Evolutionary conservation across 306 rosid species (phyloP).

Genomic region (Casuarina glauca): DNA sequence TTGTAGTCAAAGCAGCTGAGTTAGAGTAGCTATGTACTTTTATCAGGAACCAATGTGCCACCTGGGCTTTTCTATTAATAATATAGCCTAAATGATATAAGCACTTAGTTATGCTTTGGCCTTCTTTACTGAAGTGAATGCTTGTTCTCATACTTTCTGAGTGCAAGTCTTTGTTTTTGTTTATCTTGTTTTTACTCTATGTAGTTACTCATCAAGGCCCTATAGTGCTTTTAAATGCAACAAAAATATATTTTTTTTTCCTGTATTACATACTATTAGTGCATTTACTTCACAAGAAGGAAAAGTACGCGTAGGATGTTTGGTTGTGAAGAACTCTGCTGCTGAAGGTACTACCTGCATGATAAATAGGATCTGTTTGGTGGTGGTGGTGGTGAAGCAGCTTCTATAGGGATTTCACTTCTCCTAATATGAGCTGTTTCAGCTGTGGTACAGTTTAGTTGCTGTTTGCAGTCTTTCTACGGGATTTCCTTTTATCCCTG

Average conservation of each 20-base stretch:
- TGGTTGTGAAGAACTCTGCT: neutral
- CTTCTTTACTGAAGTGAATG: neutral
- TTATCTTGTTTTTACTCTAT: neutral
- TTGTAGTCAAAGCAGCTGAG: constrained; percentile 23
- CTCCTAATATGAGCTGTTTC: neutral
- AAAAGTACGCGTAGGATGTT: neutral
- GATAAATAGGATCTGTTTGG: neutral
- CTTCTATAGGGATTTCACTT: neutral
- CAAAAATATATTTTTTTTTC: neutral
- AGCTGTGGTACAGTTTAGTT: neutral
- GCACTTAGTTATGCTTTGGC: neutral
- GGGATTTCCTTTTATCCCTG: neutral
- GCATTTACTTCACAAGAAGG: too few species aligned
- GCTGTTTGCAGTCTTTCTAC: neutral
- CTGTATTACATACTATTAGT: neutral
- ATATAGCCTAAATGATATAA: constrained; percentile 18
- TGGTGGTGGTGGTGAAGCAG: neutral
- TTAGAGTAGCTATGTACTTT: constrained; percentile 32
- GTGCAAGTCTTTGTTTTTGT: neutral
- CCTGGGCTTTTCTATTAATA: constrained; percentile 1
- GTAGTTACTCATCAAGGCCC: neutral
- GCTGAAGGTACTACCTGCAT: neutral
- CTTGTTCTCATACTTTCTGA: neutral
- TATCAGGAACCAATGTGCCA: constrained; percentile 22
- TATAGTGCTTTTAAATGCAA: neutral